Evolutionary conservation across 306 rosid genomes (phyloP).

Genomic region (Quercus bicolor): DNA sequence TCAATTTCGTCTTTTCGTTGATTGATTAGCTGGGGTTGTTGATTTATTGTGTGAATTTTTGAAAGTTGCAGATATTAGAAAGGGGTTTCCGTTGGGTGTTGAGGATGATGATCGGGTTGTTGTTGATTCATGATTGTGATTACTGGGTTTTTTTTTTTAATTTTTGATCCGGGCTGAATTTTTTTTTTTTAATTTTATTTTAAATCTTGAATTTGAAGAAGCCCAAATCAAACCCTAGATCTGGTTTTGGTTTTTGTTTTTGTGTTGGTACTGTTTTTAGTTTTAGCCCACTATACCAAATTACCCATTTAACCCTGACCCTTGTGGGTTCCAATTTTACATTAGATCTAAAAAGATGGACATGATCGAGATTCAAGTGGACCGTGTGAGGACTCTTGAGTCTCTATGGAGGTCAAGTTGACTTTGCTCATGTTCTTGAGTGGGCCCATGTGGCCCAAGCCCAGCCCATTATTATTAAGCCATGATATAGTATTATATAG

Average conservation of each 20-base stretch:
- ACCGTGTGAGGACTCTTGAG: neutral
- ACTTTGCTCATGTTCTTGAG: neutral
- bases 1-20: neutral
- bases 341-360: slow-evolving; percentile 10
- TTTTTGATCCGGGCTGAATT: slow-evolving; percentile 33
- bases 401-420: neutral
- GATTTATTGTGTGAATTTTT: no score
- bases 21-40: neutral
- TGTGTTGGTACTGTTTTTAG: slow-evolving; percentile 1
- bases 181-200: neutral
- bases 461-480: slow-evolving; percentile 32
- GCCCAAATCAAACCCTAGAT: slow-evolving; percentile 28
- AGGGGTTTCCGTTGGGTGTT: neutral
- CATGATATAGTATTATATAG: neutral
- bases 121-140: neutral
- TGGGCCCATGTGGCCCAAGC: slow-evolving; percentile 15
- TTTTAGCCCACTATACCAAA: neutral
- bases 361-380: slow-evolving; percentile 12
- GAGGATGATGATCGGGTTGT: neutral
- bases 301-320: slow-evolving; percentile 22
- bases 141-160: slow-evolving; percentile 9
- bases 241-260: neutral
- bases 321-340: slow-evolving; percentile 22
- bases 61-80: neutral
- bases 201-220: neutral